phyloP scores from a whole-genome alignment of 495 filamentous ascomycete species.

The Parathielavia hyrcaniae region DNA sequence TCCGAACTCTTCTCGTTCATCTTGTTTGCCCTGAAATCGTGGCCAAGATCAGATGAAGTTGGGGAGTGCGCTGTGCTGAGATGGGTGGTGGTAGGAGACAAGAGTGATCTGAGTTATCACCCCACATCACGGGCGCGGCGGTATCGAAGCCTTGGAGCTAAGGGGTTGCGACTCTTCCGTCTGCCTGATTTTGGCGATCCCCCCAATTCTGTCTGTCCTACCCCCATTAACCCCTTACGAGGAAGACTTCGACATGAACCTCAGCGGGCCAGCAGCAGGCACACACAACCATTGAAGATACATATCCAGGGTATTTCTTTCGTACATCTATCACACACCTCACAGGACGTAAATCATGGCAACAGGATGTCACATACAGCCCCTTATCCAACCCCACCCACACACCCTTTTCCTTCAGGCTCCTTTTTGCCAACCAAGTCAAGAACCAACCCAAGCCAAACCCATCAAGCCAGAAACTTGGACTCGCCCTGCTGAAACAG shows the following conservation, averaged over 20 bases:
- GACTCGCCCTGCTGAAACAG: slow-evolving; percentile 43
- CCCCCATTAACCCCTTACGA: no score
- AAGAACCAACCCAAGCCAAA: background rate
- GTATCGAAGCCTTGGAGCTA: background rate
- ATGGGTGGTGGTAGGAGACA: background rate
- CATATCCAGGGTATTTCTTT: no score
- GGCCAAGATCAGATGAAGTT: no score
- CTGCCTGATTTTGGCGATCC: no score
- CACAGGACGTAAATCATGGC: background rate
- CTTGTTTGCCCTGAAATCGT: background rate
- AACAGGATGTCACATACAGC: slow-evolving; percentile 12
- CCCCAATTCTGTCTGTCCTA: no score
- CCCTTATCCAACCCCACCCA: background rate
- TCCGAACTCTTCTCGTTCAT: background rate
- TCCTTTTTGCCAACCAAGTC: no score
- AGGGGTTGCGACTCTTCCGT: background rate
- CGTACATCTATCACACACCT: no score
- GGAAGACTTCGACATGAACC: no score
- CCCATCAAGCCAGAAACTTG: slow-evolving; percentile 24
- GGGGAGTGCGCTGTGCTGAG: no score
- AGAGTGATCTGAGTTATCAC: background rate
- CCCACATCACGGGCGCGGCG: background rate
- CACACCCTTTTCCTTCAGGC: background rate
- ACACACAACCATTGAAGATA: no score
- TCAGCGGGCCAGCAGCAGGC: no score